Evolutionary conservation across 2,329 filamentous ascomycete genomes (phyloP).

Genomic region (Neofusicoccum umdonicola): DNA sequence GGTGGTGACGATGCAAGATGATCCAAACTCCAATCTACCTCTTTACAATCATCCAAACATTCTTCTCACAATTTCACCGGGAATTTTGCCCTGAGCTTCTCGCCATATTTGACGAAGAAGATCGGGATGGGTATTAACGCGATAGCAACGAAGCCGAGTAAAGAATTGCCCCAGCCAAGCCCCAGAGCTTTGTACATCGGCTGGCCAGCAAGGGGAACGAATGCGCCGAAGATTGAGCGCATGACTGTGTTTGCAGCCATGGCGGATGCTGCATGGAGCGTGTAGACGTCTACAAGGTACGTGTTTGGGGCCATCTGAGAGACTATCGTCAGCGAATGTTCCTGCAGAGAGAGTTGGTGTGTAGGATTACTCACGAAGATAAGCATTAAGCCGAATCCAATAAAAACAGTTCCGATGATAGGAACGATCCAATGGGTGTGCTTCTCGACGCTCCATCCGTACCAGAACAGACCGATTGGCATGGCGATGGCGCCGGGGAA

Average conservation of each 20-base stretch:
- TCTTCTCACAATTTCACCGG: slow-evolving; percentile 28
- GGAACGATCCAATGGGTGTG: slow-evolving; percentile 38
- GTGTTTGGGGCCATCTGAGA: slow-evolving; percentile 35
- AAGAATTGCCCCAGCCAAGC: slow-evolving; percentile 40
- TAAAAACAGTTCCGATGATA: slow-evolving; percentile 31
- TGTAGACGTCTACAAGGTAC: slow-evolving; percentile 44
- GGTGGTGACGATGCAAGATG: too few relatives aligned
- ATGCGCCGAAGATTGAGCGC: slow-evolving; percentile 36
- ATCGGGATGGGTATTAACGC: slow-evolving; percentile 34
- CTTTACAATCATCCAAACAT: background rate
- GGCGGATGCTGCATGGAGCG: slow-evolving; percentile 41
- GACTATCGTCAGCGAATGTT: background rate
- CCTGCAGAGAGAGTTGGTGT: slow-evolving; percentile 20
- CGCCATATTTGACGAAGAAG: slow-evolving; percentile 35
- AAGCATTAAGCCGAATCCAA: slow-evolving; percentile 37
- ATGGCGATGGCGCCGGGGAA: slow-evolving; percentile 31
- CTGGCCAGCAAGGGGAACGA: slow-evolving; percentile 40
- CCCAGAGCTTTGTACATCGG: slow-evolving; percentile 41
- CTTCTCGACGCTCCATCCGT: slow-evolving; percentile 37
- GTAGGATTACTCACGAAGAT: slow-evolving; percentile 28
- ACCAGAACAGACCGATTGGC: slow-evolving; percentile 37
- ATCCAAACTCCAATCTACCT: too few relatives aligned
- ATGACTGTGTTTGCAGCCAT: slow-evolving; percentile 43
- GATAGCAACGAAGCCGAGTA: slow-evolving; percentile 36
- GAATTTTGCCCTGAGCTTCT: slow-evolving; percentile 28